phyloP scores from a whole-genome alignment of 2,329 filamentous ascomycete species.

The Chaetomiaceae sp. region DNA sequence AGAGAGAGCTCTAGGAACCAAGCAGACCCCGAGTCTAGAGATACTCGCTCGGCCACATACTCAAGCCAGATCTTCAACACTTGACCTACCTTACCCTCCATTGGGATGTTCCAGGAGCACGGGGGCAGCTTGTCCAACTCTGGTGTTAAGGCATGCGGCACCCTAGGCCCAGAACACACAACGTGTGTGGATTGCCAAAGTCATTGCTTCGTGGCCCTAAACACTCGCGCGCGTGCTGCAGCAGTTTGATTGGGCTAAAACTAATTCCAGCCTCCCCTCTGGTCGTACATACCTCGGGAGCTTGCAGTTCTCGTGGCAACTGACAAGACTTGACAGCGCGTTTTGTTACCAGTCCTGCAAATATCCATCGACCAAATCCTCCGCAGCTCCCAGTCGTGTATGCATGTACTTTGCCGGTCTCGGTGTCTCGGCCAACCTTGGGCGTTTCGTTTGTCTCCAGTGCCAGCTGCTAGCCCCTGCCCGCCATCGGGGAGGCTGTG shows the following conservation, averaged over 20 bases:
- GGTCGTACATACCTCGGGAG: neutral
- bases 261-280: neutral
- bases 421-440: neutral
- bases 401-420: neutral
- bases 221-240: neutral
- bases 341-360: slow-evolving; percentile 1
- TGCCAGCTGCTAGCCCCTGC: neutral
- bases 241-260: slow-evolving; percentile 1
- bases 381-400: neutral
- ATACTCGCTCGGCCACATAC: no score
- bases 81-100: neutral
- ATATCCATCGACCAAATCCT: neutral
- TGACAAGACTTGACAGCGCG: slow-evolving; percentile 11
- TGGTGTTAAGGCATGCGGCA: neutral
- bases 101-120: neutral
- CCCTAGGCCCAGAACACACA: neutral
- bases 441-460: neutral
- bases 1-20: no score
- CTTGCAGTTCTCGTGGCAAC: neutral
- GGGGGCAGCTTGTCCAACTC: neutral
- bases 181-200: neutral
- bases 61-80: neutral
- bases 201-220: slow-evolving; percentile 3
- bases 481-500: neutral
- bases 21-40: no score